Evolutionary conservation across 192 early-diverging fungal genomes (phyloP).

Genomic region (Physocladia obscura): DNA sequence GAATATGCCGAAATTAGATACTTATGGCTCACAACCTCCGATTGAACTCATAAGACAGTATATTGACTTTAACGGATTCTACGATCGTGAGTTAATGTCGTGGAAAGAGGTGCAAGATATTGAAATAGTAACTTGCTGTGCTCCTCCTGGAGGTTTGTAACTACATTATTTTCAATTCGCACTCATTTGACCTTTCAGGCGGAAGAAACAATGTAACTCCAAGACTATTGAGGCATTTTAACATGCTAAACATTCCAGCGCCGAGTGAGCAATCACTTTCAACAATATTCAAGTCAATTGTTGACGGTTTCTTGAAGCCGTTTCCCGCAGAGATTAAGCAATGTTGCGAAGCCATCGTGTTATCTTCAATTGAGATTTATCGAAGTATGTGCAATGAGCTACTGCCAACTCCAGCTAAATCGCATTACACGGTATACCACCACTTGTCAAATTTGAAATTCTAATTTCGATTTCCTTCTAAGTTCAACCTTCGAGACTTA

Average conservation of each 20-base stretch:
- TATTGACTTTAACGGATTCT: slow-evolving; percentile 57
- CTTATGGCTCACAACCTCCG: slow-evolving; percentile 60
- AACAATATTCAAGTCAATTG: slow-evolving; percentile 58
- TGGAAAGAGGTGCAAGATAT: slow-evolving; percentile 62
- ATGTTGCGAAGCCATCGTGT: slow-evolving; percentile 52
- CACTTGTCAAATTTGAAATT: too few relatives aligned
- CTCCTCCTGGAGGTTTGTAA: slow-evolving; percentile 52
- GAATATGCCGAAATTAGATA: slow-evolving; percentile 65
- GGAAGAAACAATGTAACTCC: slow-evolving; percentile 58
- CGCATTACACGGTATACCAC: slow-evolving; percentile 63
- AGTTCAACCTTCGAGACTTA: slow-evolving; percentile 60
- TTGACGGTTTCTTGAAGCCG: slow-evolving; percentile 57
- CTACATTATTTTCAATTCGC: neutral
- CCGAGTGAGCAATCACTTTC: slow-evolving; percentile 51
- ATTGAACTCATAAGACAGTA: slow-evolving; percentile 60
- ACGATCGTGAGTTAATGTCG: slow-evolving; percentile 56
- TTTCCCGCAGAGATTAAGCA: slow-evolving; percentile 48
- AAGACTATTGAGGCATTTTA: slow-evolving; percentile 56
- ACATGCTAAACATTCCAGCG: slow-evolving; percentile 55
- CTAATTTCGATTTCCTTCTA: too few relatives aligned
- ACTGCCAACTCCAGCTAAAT: slow-evolving; percentile 60
- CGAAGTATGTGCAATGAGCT: slow-evolving; percentile 58
- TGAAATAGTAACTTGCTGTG: slow-evolving; percentile 53
- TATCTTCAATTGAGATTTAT: slow-evolving; percentile 58
- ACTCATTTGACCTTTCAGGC: slow-evolving; percentile 12